A percentile compares a stretch with the other conserved stretches of the same genome.
Evolutionary conservation across 352 stramenopile genomes (phyloP).

Genomic region (Pythium guiyangense): DNA sequence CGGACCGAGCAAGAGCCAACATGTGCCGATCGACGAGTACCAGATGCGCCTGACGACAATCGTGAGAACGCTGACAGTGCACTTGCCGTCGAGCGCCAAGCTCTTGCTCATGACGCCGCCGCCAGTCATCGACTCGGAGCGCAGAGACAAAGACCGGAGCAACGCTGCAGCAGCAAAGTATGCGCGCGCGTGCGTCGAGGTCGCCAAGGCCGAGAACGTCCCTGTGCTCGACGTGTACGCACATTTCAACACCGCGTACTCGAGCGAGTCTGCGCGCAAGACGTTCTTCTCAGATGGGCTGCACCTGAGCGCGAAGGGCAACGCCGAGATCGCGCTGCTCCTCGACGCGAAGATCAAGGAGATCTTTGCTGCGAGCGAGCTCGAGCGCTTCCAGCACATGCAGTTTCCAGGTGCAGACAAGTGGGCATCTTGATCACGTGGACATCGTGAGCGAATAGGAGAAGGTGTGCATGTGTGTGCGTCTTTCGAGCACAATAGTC

Average conservation of each 20-base stretch:
- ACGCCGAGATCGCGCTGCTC: slow-evolving; percentile 35
- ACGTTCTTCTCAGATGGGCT: slow-evolving; percentile 44
- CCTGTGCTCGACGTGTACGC: slow-evolving; percentile 37
- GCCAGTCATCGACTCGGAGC: slow-evolving; percentile 38
- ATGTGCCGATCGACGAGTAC: slow-evolving; percentile 48
- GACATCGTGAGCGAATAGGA: no score
- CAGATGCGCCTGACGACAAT: slow-evolving; percentile 32
- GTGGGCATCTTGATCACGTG: neutral
- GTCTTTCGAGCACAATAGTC: no score
- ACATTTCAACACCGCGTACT: slow-evolving; percentile 37
- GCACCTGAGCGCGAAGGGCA: slow-evolving; percentile 45
- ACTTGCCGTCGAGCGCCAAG: slow-evolving; percentile 17
- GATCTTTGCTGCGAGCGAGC: slow-evolving; percentile 10
- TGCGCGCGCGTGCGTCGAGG: slow-evolving; percentile 36
- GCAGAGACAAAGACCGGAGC: slow-evolving; percentile 29
- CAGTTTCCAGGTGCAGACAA: slow-evolving; percentile 16
- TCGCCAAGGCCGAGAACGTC: slow-evolving; percentile 20
- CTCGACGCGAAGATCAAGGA: slow-evolving; percentile 26
- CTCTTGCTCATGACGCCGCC: slow-evolving; percentile 55
- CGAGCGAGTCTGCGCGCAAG: slow-evolving; percentile 16
- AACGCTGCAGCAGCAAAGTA: slow-evolving; percentile 36
- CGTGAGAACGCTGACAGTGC: slow-evolving; percentile 15
- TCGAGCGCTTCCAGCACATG: slow-evolving; percentile 27
- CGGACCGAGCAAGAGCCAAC: slow-evolving; percentile 20
- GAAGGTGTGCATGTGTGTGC: no score